These are phyloP conservation scores for Dictyostelium capitatum DNA, from an alignment of 78 protist species.

Conservation along the genomic window DNA sequence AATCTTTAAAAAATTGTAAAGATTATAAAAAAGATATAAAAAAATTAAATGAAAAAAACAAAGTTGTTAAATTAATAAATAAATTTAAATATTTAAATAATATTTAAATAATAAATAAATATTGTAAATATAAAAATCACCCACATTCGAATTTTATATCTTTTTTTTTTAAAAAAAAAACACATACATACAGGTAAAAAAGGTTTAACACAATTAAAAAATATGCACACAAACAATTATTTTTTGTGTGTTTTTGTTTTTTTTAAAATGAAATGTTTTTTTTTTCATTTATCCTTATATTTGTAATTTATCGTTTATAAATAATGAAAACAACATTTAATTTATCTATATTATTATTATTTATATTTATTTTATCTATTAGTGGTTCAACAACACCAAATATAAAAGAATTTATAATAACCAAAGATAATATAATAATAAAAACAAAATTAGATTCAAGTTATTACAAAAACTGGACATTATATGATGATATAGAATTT, in stretches of 20 bases:
- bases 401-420: neutral
- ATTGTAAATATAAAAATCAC: neutral
- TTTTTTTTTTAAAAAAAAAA: too few relatives aligned
- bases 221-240: neutral
- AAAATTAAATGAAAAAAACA: neutral
- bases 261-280: neutral
- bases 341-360: neutral
- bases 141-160: too few relatives aligned
- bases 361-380: neutral
- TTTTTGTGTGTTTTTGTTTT: neutral
- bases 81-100: neutral
- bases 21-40: neutral
- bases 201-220: neutral
- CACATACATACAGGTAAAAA: neutral
- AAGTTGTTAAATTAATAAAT: neutral
- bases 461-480: neutral
- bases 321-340: neutral
- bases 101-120: neutral
- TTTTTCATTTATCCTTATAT: neutral
- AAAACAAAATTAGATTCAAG: neutral
- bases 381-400: neutral
- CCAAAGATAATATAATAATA: neutral
- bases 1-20: neutral
- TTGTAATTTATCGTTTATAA: neutral
- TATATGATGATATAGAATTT: neutral